Evolutionary conservation across 2,329 filamentous ascomycete genomes (phyloP).

Genomic region (Sporothrix inflata): DNA sequence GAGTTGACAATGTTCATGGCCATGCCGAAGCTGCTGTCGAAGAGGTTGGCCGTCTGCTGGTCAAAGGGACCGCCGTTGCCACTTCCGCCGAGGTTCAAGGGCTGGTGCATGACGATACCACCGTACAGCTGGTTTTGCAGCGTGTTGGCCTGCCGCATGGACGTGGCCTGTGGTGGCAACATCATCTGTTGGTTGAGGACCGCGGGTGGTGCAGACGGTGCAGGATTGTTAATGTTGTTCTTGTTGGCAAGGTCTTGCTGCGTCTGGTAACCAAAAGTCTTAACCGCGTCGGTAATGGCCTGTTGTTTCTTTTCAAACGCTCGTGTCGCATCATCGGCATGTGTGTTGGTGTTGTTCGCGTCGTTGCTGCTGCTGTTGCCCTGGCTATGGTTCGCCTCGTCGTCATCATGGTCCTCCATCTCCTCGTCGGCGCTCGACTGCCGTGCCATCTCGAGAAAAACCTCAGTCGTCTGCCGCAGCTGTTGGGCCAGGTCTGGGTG

Average conservation of each 20-base stretch:
- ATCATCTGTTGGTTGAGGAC: not conserved
- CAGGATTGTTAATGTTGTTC: not conserved
- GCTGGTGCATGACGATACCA: constrained; percentile 38
- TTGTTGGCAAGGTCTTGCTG: not conserved
- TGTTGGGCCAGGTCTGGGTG: constrained; percentile 61
- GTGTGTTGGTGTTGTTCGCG: not conserved
- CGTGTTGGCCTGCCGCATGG: not conserved
- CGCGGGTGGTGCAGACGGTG: not conserved
- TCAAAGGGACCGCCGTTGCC: not conserved
- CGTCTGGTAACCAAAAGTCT: constrained; percentile 26
- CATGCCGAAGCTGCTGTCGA: constrained; percentile 9
- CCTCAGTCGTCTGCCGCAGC: constrained; percentile 60
- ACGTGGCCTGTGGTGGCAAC: not conserved
- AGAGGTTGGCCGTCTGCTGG: constrained; percentile 15
- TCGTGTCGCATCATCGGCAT: not conserved
- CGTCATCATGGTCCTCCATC: constrained; percentile 27
- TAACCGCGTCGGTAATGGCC: constrained; percentile 23
- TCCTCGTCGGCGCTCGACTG: constrained; percentile 48
- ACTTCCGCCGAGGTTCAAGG: constrained; percentile 27
- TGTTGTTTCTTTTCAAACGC: constrained; percentile 20
- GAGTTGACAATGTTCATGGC: constrained; percentile 4
- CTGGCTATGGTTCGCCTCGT: not conserved
- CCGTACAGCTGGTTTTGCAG: constrained; percentile 34
- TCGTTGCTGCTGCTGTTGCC: not conserved
- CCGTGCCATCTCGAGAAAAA: constrained; percentile 60